These are phyloP conservation scores for Moniliella sp. DNA, from an alignment of 1,284 basidiomycete species.

Conservation along the genomic window DNA sequence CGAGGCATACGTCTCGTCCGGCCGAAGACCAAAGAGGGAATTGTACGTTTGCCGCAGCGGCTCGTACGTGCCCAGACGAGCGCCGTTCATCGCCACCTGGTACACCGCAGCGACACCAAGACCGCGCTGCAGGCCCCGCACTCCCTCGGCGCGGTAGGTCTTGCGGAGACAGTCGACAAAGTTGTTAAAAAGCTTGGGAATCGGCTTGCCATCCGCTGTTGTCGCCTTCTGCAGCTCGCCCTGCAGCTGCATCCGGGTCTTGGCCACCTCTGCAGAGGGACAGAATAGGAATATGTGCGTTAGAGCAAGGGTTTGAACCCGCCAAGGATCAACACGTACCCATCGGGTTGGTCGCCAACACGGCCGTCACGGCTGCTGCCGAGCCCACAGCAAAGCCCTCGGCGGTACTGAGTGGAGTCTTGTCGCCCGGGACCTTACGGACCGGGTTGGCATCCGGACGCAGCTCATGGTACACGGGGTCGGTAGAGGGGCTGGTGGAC, in stretches of 20 bases:
- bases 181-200: constrained; percentile 50
- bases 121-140: constrained; percentile 72
- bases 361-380: too few species aligned
- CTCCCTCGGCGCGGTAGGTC: constrained; percentile 73
- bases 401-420: too few species aligned
- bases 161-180: constrained; percentile 67
- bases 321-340: too few species aligned
- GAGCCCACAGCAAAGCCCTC: too few species aligned
- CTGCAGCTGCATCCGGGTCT: constrained; percentile 29
- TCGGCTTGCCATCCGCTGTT: constrained; percentile 1
- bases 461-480: too few species aligned
- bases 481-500: too few species aligned
- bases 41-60: constrained; percentile 61
- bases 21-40: constrained; percentile 44
- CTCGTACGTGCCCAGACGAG: constrained; percentile 84
- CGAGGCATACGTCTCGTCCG: constrained; percentile 44
- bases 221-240: constrained; percentile 12
- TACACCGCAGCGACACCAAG: constrained; percentile 48
- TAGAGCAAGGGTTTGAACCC: too few species aligned
- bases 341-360: too few species aligned
- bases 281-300: too few species aligned
- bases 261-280: constrained; percentile 24
- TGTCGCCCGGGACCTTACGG: too few species aligned
- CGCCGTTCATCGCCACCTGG: constrained; percentile 78
- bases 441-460: too few species aligned